Evolutionary conservation across 805 yeast genomes (phyloP).

Genomic region (Ogataea haglerorum): DNA sequence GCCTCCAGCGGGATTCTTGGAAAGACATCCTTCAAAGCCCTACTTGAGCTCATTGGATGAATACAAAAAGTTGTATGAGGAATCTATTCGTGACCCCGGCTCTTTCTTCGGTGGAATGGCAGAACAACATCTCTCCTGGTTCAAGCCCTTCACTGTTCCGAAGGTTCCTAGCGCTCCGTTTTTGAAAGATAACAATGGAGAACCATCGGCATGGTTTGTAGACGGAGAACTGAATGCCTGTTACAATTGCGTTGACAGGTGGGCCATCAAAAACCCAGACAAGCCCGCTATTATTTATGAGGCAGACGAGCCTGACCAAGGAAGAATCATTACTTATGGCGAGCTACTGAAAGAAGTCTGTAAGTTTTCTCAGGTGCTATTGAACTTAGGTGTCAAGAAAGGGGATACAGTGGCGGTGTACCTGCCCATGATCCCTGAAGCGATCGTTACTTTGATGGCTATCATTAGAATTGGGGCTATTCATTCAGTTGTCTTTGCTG

Average conservation of each 20-base stretch:
- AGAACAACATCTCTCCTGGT: conserved; percentile 48
- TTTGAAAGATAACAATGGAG: conserved; percentile 47
- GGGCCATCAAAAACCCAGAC: conserved; percentile 67
- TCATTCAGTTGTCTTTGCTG: conserved; percentile 84
- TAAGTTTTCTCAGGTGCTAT: conserved; percentile 66
- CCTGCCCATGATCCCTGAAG: conserved; percentile 84
- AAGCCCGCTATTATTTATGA: conserved; percentile 76
- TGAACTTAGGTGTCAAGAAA: conserved; percentile 63
- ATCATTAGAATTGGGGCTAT: conserved; percentile 78
- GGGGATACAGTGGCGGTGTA: conserved; percentile 87
- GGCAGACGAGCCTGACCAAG: conserved; percentile 72
- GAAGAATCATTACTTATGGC: conserved; percentile 61
- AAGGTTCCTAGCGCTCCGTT: conserved; percentile 40
- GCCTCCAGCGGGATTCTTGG: conserved; percentile 35
- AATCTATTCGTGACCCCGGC: conserved; percentile 55
- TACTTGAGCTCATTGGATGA: conserved; percentile 47
- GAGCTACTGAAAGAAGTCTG: conserved; percentile 70
- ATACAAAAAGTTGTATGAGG: conserved; percentile 47
- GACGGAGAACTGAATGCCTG: conserved; percentile 79
- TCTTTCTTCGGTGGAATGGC: conserved; percentile 56
- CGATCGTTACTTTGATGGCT: conserved; percentile 71
- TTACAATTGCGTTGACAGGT: conserved; percentile 79
- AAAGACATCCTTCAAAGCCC: conserved; percentile 44
- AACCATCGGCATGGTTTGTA: conserved; percentile 67
- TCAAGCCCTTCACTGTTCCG: conserved; percentile 45